A percentile compares a stretch with the other conserved stretches of the same genome.
Evolutionary conservation across 345 rosid genomes (phyloP).

Genomic region (Euclidium syriacum): DNA sequence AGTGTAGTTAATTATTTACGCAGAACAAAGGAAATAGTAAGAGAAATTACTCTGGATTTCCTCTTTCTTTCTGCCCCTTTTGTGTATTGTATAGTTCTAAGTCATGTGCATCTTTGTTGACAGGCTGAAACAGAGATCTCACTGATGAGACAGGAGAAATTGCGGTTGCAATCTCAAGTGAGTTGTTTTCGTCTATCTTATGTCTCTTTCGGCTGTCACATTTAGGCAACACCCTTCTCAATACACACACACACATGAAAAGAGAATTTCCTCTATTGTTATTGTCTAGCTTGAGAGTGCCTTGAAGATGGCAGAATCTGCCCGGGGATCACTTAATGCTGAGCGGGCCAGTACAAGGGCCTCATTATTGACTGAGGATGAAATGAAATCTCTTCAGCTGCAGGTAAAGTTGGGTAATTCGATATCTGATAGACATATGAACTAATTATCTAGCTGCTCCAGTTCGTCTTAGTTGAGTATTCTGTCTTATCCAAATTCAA

Average conservation of each 20-base stretch:
- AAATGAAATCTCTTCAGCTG: conserved; percentile 75
- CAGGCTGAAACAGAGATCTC: conserved; percentile 97
- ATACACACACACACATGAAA: not conserved
- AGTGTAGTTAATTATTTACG: conserved; percentile 82
- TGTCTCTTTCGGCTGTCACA: not conserved
- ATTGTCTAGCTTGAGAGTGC: conserved; percentile 74
- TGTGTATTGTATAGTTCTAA: conserved; percentile 1
- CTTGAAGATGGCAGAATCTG: conserved; percentile 67
- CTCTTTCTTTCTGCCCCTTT: conserved; percentile 6
- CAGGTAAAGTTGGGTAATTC: conserved; percentile 50
- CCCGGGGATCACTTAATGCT: conserved; percentile 58
- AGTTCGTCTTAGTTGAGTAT: not conserved
- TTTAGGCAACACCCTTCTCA: not conserved
- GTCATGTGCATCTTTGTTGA: conserved; percentile 8
- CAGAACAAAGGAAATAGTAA: conserved; percentile 78
- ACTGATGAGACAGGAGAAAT: conserved; percentile 82
- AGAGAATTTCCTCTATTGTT: not conserved
- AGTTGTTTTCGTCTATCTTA: conserved; percentile 15
- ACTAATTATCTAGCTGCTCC: conserved; percentile 8
- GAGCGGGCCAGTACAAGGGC: conserved; percentile 83
- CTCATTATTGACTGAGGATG: conserved; percentile 72
- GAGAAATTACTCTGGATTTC: conserved; percentile 23
- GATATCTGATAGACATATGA: conserved; percentile 1
- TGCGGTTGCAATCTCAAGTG: conserved; percentile 86
- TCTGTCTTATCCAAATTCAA: not conserved